Base-by-base conservation (phyloP, 2,329 filamentous ascomycete species). In the Sphaceloma murrayae region DNA sequence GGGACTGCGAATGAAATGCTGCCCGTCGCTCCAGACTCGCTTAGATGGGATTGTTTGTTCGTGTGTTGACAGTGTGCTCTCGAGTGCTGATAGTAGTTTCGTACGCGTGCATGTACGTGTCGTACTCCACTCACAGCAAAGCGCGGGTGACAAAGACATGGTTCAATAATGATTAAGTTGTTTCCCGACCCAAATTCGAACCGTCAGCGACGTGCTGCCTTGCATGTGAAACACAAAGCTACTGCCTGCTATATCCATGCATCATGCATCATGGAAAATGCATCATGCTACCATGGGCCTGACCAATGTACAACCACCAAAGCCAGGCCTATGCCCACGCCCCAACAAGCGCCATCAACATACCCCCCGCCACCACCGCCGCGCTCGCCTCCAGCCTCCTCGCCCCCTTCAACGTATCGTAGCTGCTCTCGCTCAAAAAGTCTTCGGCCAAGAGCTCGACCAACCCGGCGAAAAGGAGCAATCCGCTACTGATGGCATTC, bases 281-380 rank as follows among this genome's bases (percentile, higher is more conserved):
- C 34, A n/a, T n/a, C n/a, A n/a, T n/a, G n/a, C n/a, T n/a, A n/a
- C n/a, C n/a, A n/a, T n/a, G n/a, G n/a, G n/a, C n/a, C n/a, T n/a
- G n/a, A n/a, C n/a, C n/a, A 27, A 27, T 27, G 24, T 11, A 21
- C 9, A 2, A 5, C 22, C 13, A n/a, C n/a, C 14, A 10, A 5
- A 27, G 19, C 31, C 16, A 8, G 34, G 29, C 45, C 50, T 58
- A 70, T 49, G 78, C 78, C 70, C 77, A 82, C 39, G 77, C 78
- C 5, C 78, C 78, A 2, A 82, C 78, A 46, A 82, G 61, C 14
- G 77, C 75, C 78, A 82, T 82, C 32, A 82, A 58, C 48, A 72
- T 58, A 11, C 74, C 72, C 0, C 78, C 78, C 21, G 64, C 66
- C 8, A 78, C 68, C 26, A 82, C 78, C 7, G 75, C 72, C 30